Base-by-base conservation (phyloP, 352 stramenopile genomes). In the Thalassiosira sp. region DNA sequence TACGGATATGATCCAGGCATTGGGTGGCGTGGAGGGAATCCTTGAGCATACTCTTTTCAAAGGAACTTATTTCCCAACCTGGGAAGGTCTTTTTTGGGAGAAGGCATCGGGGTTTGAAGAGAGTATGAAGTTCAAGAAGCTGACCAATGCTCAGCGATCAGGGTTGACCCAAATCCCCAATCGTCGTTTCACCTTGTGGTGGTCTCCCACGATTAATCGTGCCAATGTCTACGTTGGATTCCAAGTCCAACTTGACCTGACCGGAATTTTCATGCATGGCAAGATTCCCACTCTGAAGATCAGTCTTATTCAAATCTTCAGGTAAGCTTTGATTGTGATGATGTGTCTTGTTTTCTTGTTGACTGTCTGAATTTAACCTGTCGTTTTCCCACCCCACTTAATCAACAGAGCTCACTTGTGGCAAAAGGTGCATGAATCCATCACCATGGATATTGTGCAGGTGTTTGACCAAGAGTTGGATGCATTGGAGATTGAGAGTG, bases 281-380 rank as follows among this genome's bases (percentile, higher is more conserved):
- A 99, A 99, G 82, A 99, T 99, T 82, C 97, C 97, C 45, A 99
- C 97, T n/a, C 91, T 99, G 31, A 99, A 99, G 91, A 99, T 99
- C 63, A 98, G 95, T 45, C 70, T 96, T 11, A 95, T 95, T 81
- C 91, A 95, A 80, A 92, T 94, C 65, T 94, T 92, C 73, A 73
- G 72, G 72, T 81, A 25, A 76, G 72, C 27, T n/a, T 52, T 27
- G 5, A 20, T 33, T 37, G 16, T 57, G 3, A 37, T 51, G 49
- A 18, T 27, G 1, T 15, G 35, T 13, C 0, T 49, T 57, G 11
- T 31, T 25, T 58, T 67, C 68, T 33, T 57, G 5, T 25, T 66
- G 13, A 60, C 49, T 69, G 15, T 51, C 1, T 46, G 49, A 35
- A 61, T 80, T 54, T 81, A 27, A 48, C 13, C 20, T 49, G 5